Evolutionary conservation across 1,284 basidiomycete species (phyloP), one percentile per base, ranked within the genome.

Genomic region (Pseudozyma pruni): DNA sequence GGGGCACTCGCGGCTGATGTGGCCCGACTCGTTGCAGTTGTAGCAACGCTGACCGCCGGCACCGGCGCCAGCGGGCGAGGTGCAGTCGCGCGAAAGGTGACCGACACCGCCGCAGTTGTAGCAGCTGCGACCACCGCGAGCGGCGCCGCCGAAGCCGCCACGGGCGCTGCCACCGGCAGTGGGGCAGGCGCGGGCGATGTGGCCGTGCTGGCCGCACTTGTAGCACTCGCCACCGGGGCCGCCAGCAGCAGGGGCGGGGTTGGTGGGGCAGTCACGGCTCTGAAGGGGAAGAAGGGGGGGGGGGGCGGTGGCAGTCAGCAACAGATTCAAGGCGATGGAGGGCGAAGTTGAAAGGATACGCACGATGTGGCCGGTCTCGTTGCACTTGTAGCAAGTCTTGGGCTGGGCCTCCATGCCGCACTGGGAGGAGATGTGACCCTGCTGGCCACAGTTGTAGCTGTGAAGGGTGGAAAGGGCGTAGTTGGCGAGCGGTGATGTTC

Each of bases 371-470:
- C 72, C 74, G 46, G 68, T 61, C 57, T 76, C 66, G 62, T 71
- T 72, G 72, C 78, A 80, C 51, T 74, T 74, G 76, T 77, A 80
- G 75, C 78, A 80, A 17, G 75, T 58, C 75, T 80, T 80, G 58
- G 78, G 78, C 57, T 71, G 69, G 20, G 78, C 56, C 72, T 75
- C 76, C 57, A 78, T 74, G 63, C 64, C 61, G 72, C 78, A 79
- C 43, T 66, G 74, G 43, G 71, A 64, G 38, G 73, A 76, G 47
- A 79, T 74, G 64, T 79, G 76, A 35, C 78, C 78, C 51, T 76
- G 71, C 61, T 75, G 67, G 40, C 73, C 75, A 49, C 78, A 80
- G 72, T 78, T n/a, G n/a, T n/a, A n/a, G n/a, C 72, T 76, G 68
- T 23, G 16, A 25, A 16, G 39, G n/a, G n/a, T n/a, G n/a, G n/a